phyloP scores from a whole-genome alignment of 768 basidiomycete genomes.

The Polyporus arcularius region DNA sequence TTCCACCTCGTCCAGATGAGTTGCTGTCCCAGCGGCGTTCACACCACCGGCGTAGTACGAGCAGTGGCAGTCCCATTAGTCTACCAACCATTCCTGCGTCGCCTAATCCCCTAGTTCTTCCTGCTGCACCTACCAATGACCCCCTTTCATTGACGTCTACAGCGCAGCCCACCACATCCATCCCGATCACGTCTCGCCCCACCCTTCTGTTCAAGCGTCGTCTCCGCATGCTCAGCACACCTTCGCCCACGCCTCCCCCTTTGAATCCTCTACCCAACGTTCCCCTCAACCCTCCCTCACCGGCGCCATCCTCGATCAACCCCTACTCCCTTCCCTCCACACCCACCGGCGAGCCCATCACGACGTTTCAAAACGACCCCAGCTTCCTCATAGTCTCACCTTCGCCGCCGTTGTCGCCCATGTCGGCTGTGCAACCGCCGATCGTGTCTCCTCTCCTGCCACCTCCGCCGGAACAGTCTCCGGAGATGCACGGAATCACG shows the following conservation, averaged over 20 bases:
- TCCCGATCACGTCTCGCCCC: slow-evolving; percentile 14
- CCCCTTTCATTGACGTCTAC: slow-evolving; percentile 40
- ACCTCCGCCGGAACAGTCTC: slow-evolving; percentile 26
- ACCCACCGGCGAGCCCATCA: slow-evolving; percentile 71
- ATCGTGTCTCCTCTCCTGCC: slow-evolving; percentile 17
- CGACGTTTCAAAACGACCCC: slow-evolving; percentile 50
- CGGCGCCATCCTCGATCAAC: slow-evolving; percentile 32
- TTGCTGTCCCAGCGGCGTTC: slow-evolving; percentile 1
- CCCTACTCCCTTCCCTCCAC: slow-evolving; percentile 34
- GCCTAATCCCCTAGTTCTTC: slow-evolving; percentile 40
- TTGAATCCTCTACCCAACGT: slow-evolving; percentile 28
- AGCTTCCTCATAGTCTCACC: slow-evolving; percentile 58
- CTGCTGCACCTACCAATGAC: slow-evolving; percentile 46
- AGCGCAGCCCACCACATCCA: slow-evolving; percentile 16
- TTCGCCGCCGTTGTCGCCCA: slow-evolving; percentile 46
- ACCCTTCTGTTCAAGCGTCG: slow-evolving; percentile 51
- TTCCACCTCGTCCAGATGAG: slow-evolving; percentile 74
- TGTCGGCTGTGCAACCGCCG: slow-evolving; percentile 22
- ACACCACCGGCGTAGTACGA: slow-evolving; percentile 27
- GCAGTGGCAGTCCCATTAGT: slow-evolving; percentile 23
- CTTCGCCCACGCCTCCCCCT: slow-evolving; percentile 38
- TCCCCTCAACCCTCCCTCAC: slow-evolving; percentile 27
- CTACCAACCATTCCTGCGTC: slow-evolving; percentile 49
- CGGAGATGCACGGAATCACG: slow-evolving; percentile 40
- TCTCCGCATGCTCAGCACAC: slow-evolving; percentile 67